A percentile compares a stretch with the other conserved stretches of the same genome.
Conservation (phyloP, 805 yeast species). For the Wickerhamomyces bovis region DNA sequence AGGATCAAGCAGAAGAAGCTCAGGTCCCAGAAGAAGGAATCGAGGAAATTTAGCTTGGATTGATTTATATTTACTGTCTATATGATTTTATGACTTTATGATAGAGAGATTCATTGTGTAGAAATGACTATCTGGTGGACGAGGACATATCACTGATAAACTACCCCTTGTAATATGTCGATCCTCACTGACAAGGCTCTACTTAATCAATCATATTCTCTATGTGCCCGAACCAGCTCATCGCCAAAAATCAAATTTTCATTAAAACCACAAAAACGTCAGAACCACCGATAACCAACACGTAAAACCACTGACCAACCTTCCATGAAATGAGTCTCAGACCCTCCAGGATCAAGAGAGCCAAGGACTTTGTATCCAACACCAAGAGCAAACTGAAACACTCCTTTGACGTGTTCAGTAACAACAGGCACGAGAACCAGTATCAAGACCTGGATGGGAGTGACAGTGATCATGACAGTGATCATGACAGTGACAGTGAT, state of each 20-base stretch:
- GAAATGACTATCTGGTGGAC: too few relatives aligned
- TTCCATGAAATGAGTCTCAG: background rate
- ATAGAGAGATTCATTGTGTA: too few relatives aligned
- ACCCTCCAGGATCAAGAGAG: slow-evolving; percentile 5
- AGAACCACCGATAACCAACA: background rate
- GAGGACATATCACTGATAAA: too few relatives aligned
- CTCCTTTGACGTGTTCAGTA: slow-evolving; percentile 18
- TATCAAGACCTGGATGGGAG: slow-evolving; percentile 10
- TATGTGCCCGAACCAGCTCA: background rate
- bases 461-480: slow-evolving; percentile 2
- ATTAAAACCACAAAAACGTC: background rate
- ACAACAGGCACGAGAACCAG: slow-evolving; percentile 20
- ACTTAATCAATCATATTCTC: too few relatives aligned
- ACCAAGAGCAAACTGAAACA: slow-evolving; percentile 12
- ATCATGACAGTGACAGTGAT: slow-evolving; percentile 1
- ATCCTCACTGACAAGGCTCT: too few relatives aligned
- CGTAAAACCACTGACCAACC: background rate
- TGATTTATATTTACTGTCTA: too few relatives aligned
- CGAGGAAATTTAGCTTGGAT: slow-evolving; percentile 18
- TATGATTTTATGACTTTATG: too few relatives aligned
- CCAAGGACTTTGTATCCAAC: slow-evolving; percentile 8
- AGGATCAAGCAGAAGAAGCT: slow-evolving; percentile 32
- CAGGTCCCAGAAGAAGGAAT: slow-evolving; percentile 32
- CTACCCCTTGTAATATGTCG: too few relatives aligned
- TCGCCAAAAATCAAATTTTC: background rate